phyloP scores from a whole-genome alignment of 177 flowering plant species.

The Vitis hybrid region DNA sequence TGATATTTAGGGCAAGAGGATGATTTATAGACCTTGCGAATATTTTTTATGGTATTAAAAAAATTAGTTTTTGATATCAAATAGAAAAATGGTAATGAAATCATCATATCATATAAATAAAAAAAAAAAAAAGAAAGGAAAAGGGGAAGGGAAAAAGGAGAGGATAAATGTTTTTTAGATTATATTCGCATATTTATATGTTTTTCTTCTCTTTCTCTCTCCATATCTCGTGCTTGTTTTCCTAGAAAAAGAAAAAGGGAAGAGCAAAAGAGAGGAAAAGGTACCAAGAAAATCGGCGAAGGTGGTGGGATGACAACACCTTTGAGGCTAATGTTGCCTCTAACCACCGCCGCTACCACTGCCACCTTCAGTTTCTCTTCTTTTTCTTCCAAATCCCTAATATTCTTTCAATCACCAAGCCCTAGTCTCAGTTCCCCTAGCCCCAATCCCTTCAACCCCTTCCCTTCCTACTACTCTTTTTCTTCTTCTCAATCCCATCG shows the following conservation, averaged over 20 bases:
- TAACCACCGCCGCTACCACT: neutral
- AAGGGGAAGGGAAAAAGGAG: neutral
- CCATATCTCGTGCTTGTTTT: no score
- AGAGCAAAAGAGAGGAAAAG: constrained; percentile 2
- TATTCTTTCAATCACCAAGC: neutral
- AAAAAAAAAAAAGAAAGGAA: neutral
- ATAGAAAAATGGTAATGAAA: no score
- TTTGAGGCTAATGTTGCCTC: constrained; percentile 23
- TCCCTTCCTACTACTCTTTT: no score
- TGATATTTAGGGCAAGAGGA: no score
- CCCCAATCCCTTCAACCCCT: constrained; percentile 3
- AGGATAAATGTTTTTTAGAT: neutral
- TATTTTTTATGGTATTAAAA: no score
- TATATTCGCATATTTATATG: no score
- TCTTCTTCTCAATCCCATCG: no score
- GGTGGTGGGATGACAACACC: constrained; percentile 6
- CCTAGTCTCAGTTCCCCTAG: constrained; percentile 11
- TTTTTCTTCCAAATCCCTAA: constrained; percentile 8
- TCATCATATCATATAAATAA: no score
- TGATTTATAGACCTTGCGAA: no score
- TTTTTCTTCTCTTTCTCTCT: no score
- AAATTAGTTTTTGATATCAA: no score
- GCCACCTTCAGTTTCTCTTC: neutral
- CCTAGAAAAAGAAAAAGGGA: no score
- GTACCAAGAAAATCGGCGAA: neutral